Evolutionary conservation across 805 yeast genomes (phyloP), one percentile per base, ranked within the genome.

Genomic region (Candida pseudoglaebosa): DNA sequence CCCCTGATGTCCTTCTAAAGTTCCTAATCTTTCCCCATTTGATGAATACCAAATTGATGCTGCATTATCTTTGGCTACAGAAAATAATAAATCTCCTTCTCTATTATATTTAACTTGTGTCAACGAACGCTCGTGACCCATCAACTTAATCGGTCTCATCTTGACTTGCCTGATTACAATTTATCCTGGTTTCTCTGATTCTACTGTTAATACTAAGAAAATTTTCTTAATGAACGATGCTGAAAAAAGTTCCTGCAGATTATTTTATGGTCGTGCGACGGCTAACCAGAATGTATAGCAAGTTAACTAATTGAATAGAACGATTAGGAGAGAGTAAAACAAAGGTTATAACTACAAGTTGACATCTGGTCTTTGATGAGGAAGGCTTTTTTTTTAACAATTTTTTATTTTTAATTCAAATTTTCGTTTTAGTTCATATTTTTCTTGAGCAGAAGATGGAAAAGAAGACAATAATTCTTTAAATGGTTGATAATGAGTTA

Each of bases 61-160:
- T 9, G 81, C 78, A 52, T 77, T 75, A 75, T 93, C 99, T 65
- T 93, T 89, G 47, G 96, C 88, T 29, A 87, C 90, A 8, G 98
- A 82, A 60, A 93, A 83, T 41, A 93, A 75, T 50, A 93, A 66
- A 62, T 93, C 99, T 33, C 99, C 99, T 57, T 95, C 98, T 46
- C 80, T 75, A 77, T 93, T 93, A 71, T 82, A 93, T 61, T 86
- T 91, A 53, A 93, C 90, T 73, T 93, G 98, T 35, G 98, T 90
- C 53, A 93, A 71, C 49, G 98, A 88, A 78, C 99, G 95, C 71
- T 87, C 96, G 69, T 93, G 99, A 44, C 98, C 98, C 75, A 85
- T 84, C 54, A 84, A 70, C 72, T 80, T 69, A 60, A 69, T 62
- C 38, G 75, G 75, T 62, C 73, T 67, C 75, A 69, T 69, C 7